Base-by-base conservation (phyloP, 768 basidiomycete genomes). In the Daedaleopsis sinensis region DNA sequence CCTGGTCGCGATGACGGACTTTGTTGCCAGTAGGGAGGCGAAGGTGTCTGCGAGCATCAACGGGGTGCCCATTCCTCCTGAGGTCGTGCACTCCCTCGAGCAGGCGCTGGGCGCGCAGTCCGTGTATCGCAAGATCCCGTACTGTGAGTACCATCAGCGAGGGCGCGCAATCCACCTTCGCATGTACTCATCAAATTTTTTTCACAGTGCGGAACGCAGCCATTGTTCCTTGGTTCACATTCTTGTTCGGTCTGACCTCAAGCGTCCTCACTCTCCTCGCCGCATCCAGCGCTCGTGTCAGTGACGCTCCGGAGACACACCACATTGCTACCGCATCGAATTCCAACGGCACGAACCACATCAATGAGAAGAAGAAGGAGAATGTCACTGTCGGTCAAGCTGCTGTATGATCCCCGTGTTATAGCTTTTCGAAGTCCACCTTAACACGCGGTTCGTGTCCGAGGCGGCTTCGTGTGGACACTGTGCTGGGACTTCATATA, bases 181-280 rank as follows among this genome's bases (percentile, higher is more conserved):
- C 39, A 42, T 42, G 18, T 42, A 11, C 39, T 42, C 13, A 42
- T 10, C 39, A 13, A 13, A 11, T 9, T 27, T 27, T 55, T 57
- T 52, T n/a, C n/a, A 7, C 63, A 87, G 86, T 85, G 65, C 74
- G 73, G 49, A 72, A 80, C 24, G 67, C 82, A 19, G 82, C 83
- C 1, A 77, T 84, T 59, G 66, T 85, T 35, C 82, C 83, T 1
- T 87, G 85, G 85, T 73, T 84, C 63, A 67, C 82, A 0, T 61
- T 80, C 62, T 64, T 83, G 7, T 81, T 79, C 60, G 72, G 76
- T 18, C 37, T 72, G 50, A 71, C 73, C 53, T 68, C 81, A 10
- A 74, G 78, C 21, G 66, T 71, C 35, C 69, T 79, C 52, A 64
- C 77, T 8, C 75, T 76, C 57, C 16, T 72, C 2, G 73, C 79